phyloP scores from a whole-genome alignment of 78 protist species.

The Polysphondylium violaceum region DNA sequence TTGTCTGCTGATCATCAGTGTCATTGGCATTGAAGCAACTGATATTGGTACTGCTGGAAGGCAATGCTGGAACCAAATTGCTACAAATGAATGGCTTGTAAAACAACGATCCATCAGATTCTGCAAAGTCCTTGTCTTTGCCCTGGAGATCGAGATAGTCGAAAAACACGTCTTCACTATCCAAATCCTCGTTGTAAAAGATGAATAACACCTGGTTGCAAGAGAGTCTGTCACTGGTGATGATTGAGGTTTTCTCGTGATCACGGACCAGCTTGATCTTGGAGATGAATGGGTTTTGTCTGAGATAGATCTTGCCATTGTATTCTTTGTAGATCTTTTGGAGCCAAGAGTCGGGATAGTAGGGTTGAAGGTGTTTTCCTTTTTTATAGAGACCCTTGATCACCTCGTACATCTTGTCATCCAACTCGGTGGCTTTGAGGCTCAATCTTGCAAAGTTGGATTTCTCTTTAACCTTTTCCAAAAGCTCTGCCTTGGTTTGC shows the following conservation, averaged over 20 bases:
- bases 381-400: too few relatives aligned
- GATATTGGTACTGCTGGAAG: too few relatives aligned
- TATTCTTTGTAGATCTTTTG: slow-evolving; percentile 21
- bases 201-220: neutral
- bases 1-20: too few relatives aligned
- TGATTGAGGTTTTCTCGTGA: neutral
- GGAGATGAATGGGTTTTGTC: neutral
- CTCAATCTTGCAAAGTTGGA: neutral
- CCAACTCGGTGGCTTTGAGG: neutral
- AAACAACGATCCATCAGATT: too few relatives aligned
- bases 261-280: neutral
- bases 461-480: neutral
- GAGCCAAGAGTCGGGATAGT: neutral
- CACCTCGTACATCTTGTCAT: neutral
- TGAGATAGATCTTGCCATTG: neutral
- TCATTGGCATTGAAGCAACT: too few relatives aligned
- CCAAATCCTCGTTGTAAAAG: too few relatives aligned
- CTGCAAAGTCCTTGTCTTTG: too few relatives aligned
- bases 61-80: too few relatives aligned
- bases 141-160: too few relatives aligned
- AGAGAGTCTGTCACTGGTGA: slow-evolving; percentile 34
- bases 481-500: neutral
- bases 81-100: too few relatives aligned
- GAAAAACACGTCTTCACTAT: too few relatives aligned
- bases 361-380: too few relatives aligned